Base-by-base conservation (phyloP, 1,284 basidiomycete species). In the Polyporus tsugae region DNA sequence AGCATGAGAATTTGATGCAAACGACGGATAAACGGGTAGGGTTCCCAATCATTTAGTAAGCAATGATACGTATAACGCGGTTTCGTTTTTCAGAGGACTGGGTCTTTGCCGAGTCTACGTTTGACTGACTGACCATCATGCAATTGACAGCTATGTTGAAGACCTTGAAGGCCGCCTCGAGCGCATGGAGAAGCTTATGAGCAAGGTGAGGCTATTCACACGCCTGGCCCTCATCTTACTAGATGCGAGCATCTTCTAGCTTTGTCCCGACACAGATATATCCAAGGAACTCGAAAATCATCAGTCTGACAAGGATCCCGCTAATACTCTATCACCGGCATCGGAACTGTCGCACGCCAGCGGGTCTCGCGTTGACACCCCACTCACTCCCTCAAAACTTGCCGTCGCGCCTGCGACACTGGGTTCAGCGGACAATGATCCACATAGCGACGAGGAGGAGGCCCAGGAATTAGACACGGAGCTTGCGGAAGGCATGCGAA, bases 151-250 rank as follows among this genome's bases (percentile, higher is more conserved):
- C 62, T 92, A 92, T 80, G 86, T 93, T 35, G 91, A 93, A 75
- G 87, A 86, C 42, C 81, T 94, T 4, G 92, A 94, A 78, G 85
- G 82, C 41, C 84, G 92, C 11, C 83, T 93, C 19, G 87, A 89
- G 65, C 89, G 89, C 72, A 88, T 94, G 86, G 91, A 94, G 79
- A 82, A 80, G 55, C 80, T 94, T 0, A 77, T 93, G 29, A 82
- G 81, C 65, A 86, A 86, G 79, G 90, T 89, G 72, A 61, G 84
- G 77, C 6, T 6, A 25, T 17, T 41, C 35, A 38, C 42, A 19
- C 15, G 49, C 13, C 44, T 33, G 41, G 17, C n/a, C 25, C 33
- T 41, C n/a, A 39, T 25, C 25, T 4, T 36, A 0, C 4, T 46
- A 0, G 9, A 46, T 11, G 59, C 2, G 22, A 44, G 9, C 22